phyloP scores from a whole-genome alignment of 2,329 filamentous ascomycete genomes.

The Hymenoscyphus fructigenus region DNA sequence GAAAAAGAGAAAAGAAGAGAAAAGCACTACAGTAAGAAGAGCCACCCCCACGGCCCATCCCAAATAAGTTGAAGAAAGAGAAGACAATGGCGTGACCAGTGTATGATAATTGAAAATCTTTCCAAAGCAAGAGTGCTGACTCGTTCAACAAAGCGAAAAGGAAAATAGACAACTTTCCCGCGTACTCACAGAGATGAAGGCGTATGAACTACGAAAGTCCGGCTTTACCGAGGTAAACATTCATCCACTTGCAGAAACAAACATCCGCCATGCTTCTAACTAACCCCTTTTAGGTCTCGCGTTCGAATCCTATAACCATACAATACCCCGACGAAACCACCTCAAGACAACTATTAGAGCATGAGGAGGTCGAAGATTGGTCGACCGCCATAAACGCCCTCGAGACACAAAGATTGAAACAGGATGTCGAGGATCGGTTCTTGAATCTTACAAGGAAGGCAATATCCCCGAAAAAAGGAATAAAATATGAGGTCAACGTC shows the following conservation, averaged over 20 bases:
- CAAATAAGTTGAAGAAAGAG: not conserved
- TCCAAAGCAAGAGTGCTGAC: not conserved
- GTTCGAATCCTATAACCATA: too few species aligned
- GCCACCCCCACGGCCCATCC: not conserved
- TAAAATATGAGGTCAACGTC: not conserved
- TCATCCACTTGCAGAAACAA: not conserved
- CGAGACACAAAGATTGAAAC: too few species aligned
- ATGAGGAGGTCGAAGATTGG: too few species aligned
- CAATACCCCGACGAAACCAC: too few species aligned
- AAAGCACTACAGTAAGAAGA: not conserved
- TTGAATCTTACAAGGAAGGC: not conserved
- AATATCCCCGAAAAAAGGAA: not conserved
- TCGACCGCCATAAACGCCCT: too few species aligned
- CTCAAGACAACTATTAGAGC: too few species aligned
- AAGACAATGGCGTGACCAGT: not conserved
- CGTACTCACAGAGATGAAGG: not conserved
- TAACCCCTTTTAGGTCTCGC: too few species aligned
- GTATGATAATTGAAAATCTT: not conserved
- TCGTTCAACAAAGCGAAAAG: not conserved
- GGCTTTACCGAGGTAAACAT: not conserved
- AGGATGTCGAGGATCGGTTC: too few species aligned
- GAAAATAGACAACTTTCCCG: not conserved
- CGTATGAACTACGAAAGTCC: not conserved
- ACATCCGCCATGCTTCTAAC: too few species aligned
- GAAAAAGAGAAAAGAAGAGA: not conserved